phyloP scores from a whole-genome alignment of 306 rosid genomes.

The Luffa aegyptiaca region DNA sequence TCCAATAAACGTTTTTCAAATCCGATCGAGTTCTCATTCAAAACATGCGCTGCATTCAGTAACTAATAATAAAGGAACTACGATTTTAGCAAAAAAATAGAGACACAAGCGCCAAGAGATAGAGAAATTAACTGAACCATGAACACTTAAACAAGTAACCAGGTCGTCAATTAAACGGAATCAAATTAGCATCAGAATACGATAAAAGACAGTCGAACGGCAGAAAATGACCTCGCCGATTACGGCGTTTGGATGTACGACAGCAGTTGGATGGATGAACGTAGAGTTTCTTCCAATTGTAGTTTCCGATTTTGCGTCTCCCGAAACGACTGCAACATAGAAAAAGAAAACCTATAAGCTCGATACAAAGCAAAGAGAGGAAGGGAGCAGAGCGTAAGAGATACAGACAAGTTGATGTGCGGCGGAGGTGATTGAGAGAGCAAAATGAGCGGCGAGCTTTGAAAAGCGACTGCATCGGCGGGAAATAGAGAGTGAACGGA shows the following conservation, averaged over 20 bases:
- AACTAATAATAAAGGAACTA: not conserved
- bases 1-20: not conserved
- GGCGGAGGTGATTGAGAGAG: slow-evolving; percentile 23
- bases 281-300: slow-evolving; percentile 7
- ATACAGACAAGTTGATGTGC: slow-evolving; percentile 13
- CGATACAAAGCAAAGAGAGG: not conserved
- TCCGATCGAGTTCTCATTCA: not conserved
- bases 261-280: slow-evolving; percentile 55
- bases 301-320: slow-evolving; percentile 17
- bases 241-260: slow-evolving; percentile 65
- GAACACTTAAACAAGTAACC: not conserved
- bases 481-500: not conserved
- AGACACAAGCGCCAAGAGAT: not conserved
- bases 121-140: not conserved
- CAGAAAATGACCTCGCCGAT: slow-evolving; percentile 46
- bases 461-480: slow-evolving; percentile 29
- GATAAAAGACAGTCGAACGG: not conserved
- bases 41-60: not conserved
- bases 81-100: not conserved
- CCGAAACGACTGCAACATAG: slow-evolving; percentile 22
- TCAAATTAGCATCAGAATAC: not conserved
- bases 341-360: not conserved
- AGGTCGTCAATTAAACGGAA: not conserved
- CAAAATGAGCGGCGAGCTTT: slow-evolving; percentile 19
- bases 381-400: not conserved